Evolutionary conservation across 257 asterid species (phyloP).

Genomic region (Henckelia pumila): DNA sequence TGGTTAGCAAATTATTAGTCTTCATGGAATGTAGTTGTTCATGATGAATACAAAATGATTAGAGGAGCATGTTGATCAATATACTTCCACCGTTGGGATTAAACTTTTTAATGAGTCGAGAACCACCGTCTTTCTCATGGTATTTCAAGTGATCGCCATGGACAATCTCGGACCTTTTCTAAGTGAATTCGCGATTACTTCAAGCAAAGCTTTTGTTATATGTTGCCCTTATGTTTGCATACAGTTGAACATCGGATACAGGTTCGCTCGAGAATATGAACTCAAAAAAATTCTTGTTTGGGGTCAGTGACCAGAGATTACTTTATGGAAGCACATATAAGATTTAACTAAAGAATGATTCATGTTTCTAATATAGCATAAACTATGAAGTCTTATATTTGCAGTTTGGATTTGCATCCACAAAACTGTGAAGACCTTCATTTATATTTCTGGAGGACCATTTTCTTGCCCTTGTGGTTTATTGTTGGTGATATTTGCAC

Average conservation of each 20-base stretch:
- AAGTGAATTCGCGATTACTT: not conserved
- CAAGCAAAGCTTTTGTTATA: not conserved
- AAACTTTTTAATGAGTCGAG: conserved; percentile 1
- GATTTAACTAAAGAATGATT: conserved; percentile 7
- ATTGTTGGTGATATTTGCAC: conserved; percentile 23
- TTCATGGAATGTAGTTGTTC: not conserved
- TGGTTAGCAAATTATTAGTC: not conserved
- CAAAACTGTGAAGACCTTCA: not conserved
- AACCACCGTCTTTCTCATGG: not conserved
- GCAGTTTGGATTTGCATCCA: conserved; percentile 6
- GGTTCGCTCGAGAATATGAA: not conserved
- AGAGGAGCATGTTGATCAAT: conserved; percentile 2
- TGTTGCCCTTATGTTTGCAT: not conserved
- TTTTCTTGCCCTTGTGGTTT: not conserved
- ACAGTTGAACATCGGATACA: not conserved
- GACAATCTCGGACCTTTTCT: not conserved
- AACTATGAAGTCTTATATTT: conserved; percentile 8
- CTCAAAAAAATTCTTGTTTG: not conserved
- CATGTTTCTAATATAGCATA: not conserved
- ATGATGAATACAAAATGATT: not conserved
- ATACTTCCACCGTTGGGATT: not conserved
- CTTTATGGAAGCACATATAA: not conserved
- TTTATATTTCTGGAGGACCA: not conserved
- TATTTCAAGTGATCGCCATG: conserved; percentile 1
- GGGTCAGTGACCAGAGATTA: not conserved